Percentiles rank a stretch among this genome's conserved stretches.
Conservation (phyloP, 257 asterid species). For the Misopates orontium region DNA sequence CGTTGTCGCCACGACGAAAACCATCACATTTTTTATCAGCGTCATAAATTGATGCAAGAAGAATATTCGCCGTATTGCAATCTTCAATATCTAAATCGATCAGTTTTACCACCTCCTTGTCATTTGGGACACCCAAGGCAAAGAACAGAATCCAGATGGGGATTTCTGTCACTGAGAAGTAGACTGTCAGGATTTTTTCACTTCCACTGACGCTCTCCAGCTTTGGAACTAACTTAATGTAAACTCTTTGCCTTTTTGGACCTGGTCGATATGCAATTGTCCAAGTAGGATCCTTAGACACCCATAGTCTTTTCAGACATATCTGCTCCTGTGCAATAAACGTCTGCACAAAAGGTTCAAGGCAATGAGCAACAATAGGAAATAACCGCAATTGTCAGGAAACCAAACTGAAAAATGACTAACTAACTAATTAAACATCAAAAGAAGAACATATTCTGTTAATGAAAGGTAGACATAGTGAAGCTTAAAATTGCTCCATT, state of each 20-base stretch:
- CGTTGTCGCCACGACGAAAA: conserved; percentile 56
- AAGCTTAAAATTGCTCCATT: conserved; percentile 9
- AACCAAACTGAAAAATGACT: conserved; percentile 22
- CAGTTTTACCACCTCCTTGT: conserved; percentile 63
- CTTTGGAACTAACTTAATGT: conserved; percentile 60
- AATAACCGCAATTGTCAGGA: conserved; percentile 9
- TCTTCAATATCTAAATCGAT: conserved; percentile 57
- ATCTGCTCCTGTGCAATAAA: conserved; percentile 94
- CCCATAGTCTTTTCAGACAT: conserved; percentile 78
- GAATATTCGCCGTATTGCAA: conserved; percentile 49
- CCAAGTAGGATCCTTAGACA: conserved; percentile 63
- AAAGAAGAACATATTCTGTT: conserved; percentile 10
- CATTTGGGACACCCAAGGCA: conserved; percentile 76
- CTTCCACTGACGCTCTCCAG: conserved; percentile 55
- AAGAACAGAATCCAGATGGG: conserved; percentile 87
- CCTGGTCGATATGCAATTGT: conserved; percentile 60
- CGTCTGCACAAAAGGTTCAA: conserved; percentile 54
- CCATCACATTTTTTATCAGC: conserved; percentile 65
- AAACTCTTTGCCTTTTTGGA: conserved; percentile 55
- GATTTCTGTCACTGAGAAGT: conserved; percentile 60
- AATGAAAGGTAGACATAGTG: conserved; percentile 9
- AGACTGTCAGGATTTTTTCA: conserved; percentile 59
- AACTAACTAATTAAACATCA: conserved; percentile 2
- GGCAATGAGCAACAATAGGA: conserved; percentile 20
- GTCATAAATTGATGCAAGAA: conserved; percentile 64